A percentile compares a stretch with the other conserved stretches of the same genome.
These are phyloP conservation scores for Brettanomyces naardenensis DNA, from an alignment of 805 yeast species.

Conservation along the genomic window DNA sequence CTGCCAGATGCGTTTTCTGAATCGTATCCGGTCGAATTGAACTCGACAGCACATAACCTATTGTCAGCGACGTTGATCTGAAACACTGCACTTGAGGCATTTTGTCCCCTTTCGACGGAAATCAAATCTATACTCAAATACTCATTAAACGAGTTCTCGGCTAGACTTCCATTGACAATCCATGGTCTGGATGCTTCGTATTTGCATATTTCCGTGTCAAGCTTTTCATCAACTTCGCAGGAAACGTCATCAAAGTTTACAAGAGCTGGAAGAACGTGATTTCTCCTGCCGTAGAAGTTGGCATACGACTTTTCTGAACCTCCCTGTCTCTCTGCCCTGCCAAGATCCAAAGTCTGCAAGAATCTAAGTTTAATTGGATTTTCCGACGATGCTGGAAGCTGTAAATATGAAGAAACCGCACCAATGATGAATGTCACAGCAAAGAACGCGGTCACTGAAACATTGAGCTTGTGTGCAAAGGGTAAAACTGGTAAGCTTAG, in stretches of 20 bases:
- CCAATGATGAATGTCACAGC: conserved; percentile 31
- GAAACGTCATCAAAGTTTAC: conserved; percentile 57
- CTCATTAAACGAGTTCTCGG: conserved; percentile 30
- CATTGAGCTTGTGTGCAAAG: conserved; percentile 60
- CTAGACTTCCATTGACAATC: conserved; percentile 29
- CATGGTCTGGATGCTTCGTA: conserved; percentile 45
- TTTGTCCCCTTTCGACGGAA: conserved; percentile 33
- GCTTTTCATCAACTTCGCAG: background rate
- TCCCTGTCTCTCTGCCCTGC: too few relatives aligned
- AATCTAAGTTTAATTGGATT: conserved; percentile 70
- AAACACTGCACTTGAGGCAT: conserved; percentile 42
- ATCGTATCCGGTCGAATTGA: conserved; percentile 41
- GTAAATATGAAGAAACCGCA: conserved; percentile 28
- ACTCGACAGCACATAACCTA: conserved; percentile 55
- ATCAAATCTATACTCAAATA: conserved; percentile 45
- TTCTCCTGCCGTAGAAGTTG: conserved; percentile 30
- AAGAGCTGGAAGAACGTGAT: conserved; percentile 43
- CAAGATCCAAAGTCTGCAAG: conserved; percentile 51
- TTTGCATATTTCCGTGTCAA: conserved; percentile 44
- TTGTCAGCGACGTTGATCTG: conserved; percentile 49
- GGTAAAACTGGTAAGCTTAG: conserved; percentile 51
- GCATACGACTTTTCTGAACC: conserved; percentile 4
- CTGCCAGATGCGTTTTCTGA: conserved; percentile 24
- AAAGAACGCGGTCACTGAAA: conserved; percentile 38
- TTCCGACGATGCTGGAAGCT: conserved; percentile 49